These are phyloP conservation scores for Annulohypoxylon moriforme DNA, from an alignment of 495 filamentous ascomycete species.

Conservation along the genomic window DNA sequence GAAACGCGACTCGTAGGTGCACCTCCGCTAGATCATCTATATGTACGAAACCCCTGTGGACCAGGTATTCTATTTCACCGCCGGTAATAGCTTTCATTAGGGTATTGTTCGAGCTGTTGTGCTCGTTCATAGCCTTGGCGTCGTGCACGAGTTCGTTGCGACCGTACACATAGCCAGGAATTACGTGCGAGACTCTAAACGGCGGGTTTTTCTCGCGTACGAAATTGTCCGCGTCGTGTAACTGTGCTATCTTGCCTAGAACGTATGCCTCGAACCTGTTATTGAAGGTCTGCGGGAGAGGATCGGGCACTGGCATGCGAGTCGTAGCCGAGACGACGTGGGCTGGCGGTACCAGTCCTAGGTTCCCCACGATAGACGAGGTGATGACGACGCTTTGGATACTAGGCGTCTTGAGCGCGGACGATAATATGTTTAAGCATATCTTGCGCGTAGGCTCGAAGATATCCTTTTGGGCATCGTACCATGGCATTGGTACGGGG, in stretches of 20 bases:
- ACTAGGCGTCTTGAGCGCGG: conserved; percentile 42
- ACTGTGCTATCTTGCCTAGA: conserved; percentile 47
- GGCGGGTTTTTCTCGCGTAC: conserved; percentile 45
- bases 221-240: conserved; percentile 52
- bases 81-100: conserved; percentile 32
- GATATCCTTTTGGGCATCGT: conserved; percentile 35
- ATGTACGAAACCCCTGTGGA: conserved; percentile 47
- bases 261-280: conserved; percentile 50
- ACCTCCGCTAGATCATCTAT: conserved; percentile 55
- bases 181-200: conserved; percentile 55
- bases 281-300: conserved; percentile 18
- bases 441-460: conserved; percentile 48
- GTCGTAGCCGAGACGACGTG: conserved; percentile 27
- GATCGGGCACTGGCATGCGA: conserved; percentile 28
- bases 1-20: conserved; percentile 49
- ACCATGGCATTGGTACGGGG: conserved; percentile 45
- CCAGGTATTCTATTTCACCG: conserved; percentile 23
- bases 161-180: conserved; percentile 55
- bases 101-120: conserved; percentile 44
- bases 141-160: conserved; percentile 53
- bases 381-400: conserved; percentile 54
- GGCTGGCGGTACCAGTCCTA: conserved; percentile 24
- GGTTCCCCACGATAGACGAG: conserved; percentile 42
- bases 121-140: conserved; percentile 35
- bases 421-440: conserved; percentile 40